Evolutionary conservation across 1,284 basidiomycete genomes (phyloP).

Genomic region (Mycosarcoma mackinlayi): DNA sequence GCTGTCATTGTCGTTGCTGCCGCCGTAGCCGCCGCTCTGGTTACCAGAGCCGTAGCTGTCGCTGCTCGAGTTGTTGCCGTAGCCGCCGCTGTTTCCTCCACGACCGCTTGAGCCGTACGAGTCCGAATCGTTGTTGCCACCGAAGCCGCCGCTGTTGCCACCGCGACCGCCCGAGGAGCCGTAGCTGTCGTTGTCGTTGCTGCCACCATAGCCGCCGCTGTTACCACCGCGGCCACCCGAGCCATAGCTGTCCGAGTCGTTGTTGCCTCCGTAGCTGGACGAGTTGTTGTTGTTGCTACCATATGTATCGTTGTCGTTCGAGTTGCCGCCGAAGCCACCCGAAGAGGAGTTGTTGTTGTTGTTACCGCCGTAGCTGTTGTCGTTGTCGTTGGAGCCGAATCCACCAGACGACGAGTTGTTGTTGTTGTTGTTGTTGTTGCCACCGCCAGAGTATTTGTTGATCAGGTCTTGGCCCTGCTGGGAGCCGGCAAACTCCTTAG

Average conservation of each 20-base stretch:
- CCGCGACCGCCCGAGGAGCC: slow-evolving; percentile 17
- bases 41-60: slow-evolving; percentile 19
- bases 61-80: slow-evolving; percentile 18
- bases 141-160: slow-evolving; percentile 13
- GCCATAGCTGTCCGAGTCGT: slow-evolving; percentile 26
- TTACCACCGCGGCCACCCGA: background rate
- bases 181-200: slow-evolving; percentile 19
- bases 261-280: slow-evolving; percentile 13
- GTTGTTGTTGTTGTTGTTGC: slow-evolving; percentile 38
- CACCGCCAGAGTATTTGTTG: slow-evolving; percentile 45
- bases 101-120: slow-evolving; percentile 12
- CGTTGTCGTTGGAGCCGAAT: slow-evolving; percentile 15
- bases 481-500: slow-evolving; percentile 55
- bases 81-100: slow-evolving; percentile 9
- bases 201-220: slow-evolving; percentile 12
- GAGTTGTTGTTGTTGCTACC: slow-evolving; percentile 13
- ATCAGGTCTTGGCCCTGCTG: slow-evolving; percentile 50
- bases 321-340: slow-evolving; percentile 11
- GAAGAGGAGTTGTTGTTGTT: slow-evolving; percentile 17
- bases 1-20: slow-evolving; percentile 9
- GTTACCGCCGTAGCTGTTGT: slow-evolving; percentile 8
- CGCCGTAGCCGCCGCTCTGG: slow-evolving; percentile 10
- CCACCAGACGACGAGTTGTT: slow-evolving; percentile 11
- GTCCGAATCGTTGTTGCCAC: background rate
- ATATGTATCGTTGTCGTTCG: slow-evolving; percentile 12